Conservation (phyloP, 371 early-diverging fungal species). For the Conidiobolus incongruus region DNA sequence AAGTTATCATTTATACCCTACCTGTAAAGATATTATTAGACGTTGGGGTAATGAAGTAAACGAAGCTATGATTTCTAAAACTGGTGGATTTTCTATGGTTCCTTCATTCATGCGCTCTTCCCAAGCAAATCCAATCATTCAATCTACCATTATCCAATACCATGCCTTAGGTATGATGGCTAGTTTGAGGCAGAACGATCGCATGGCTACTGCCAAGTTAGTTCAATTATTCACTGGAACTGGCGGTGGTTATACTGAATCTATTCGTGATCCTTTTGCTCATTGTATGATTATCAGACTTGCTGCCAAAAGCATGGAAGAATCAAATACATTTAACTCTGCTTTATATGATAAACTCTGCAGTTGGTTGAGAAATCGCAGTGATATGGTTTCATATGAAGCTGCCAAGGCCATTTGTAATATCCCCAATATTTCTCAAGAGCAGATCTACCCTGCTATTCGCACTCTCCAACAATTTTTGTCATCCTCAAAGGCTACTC, state of each 20-base stretch:
- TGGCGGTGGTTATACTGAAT: constrained; percentile 20
- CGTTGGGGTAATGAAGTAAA: constrained; percentile 23
- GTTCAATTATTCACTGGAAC: constrained; percentile 65
- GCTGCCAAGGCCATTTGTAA: constrained; percentile 94
- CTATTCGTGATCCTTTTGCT: constrained; percentile 66
- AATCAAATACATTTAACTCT: constrained; percentile 17
- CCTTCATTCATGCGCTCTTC: constrained; percentile 19
- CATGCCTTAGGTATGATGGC: constrained; percentile 92
- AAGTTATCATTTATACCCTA: constrained; percentile 58
- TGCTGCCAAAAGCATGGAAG: constrained; percentile 84
- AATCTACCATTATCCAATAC: constrained; percentile 74
- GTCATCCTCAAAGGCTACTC: constrained; percentile 71
- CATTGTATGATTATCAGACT: constrained; percentile 83
- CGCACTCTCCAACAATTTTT: constrained; percentile 80
- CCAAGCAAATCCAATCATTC: constrained; percentile 15
- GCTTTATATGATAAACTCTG: constrained; percentile 34
- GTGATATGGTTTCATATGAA: constrained; percentile 92
- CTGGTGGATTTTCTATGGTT: constrained; percentile 17
- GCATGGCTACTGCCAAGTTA: constrained; percentile 91
- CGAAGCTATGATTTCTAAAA: constrained; percentile 41
- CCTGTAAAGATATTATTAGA: constrained; percentile 21
- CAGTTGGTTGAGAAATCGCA: constrained; percentile 76
- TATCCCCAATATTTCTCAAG: constrained; percentile 50
- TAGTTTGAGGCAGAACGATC: constrained; percentile 83
- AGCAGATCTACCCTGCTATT: constrained; percentile 81